A percentile compares a stretch with the other conserved stretches of the same genome.
phyloP scores from a whole-genome alignment of 331 rosid genomes.

The Prunus yedoensis region DNA sequence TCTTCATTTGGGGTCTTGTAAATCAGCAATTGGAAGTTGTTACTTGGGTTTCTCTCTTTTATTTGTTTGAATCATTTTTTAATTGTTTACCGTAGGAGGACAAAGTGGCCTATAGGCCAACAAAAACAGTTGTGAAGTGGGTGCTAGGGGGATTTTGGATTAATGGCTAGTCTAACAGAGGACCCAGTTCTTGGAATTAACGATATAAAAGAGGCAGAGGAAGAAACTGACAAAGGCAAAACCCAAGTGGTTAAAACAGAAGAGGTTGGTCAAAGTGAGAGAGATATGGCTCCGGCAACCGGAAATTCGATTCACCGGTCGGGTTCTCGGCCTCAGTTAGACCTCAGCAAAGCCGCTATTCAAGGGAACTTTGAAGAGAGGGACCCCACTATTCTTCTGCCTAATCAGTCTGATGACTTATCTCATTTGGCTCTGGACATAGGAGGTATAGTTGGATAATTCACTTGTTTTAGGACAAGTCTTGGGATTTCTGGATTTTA shows the following conservation, averaged over 20 bases:
- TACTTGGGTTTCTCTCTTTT: background rate
- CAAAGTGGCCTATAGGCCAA: conserved; percentile 25
- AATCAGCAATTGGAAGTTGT: background rate
- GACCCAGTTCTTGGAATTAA: conserved; percentile 34
- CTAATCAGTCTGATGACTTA: conserved; percentile 83
- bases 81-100: conserved; percentile 6
- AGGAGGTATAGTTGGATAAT: conserved; percentile 55
- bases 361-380: conserved; percentile 68
- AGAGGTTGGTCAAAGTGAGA: conserved; percentile 42
- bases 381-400: conserved; percentile 76
- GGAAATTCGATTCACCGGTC: conserved; percentile 71
- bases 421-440: conserved; percentile 84
- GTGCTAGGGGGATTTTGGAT: conserved; percentile 36
- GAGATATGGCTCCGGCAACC: conserved; percentile 53
- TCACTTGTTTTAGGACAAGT: background rate
- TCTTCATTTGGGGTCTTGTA: background rate
- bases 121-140: conserved; percentile 35
- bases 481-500: conserved; percentile 1
- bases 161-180: conserved; percentile 56
- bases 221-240: conserved; percentile 22
- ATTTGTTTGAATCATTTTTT: background rate
- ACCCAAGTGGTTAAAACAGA: conserved; percentile 1
- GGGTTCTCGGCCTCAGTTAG: conserved; percentile 78
- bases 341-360: conserved; percentile 87
- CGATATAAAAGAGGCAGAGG: conserved; percentile 32